These are phyloP conservation scores for Dictyostelium purpureum DNA, from an alignment of 78 protist species.

Conservation along the genomic window DNA sequence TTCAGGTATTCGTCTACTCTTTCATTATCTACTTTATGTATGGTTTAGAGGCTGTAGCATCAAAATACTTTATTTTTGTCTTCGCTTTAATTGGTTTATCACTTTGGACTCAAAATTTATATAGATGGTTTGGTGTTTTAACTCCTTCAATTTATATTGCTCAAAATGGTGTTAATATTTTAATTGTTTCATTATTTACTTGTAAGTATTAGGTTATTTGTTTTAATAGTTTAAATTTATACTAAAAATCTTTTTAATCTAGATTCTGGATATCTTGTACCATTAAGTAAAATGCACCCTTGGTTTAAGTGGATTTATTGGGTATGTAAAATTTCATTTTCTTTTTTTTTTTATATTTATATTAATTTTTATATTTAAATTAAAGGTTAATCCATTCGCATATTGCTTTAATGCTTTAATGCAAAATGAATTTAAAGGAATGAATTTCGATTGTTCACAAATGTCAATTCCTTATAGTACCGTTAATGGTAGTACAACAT, in stretches of 20 bases:
- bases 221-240: too few species aligned
- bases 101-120: slow-evolving; percentile 36
- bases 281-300: slow-evolving; percentile 56
- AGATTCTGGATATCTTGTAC: slow-evolving; percentile 55
- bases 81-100: slow-evolving; percentile 54
- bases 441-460: background rate
- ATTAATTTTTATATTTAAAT: too few species aligned
- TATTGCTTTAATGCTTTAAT: slow-evolving; percentile 51
- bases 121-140: slow-evolving; percentile 42
- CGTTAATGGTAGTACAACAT: background rate
- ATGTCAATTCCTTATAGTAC: slow-evolving; percentile 37
- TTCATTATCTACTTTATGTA: slow-evolving; percentile 65
- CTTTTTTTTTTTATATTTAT: too few species aligned
- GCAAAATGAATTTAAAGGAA: slow-evolving; percentile 47
- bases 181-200: slow-evolving; percentile 31
- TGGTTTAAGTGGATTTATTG: slow-evolving; percentile 68
- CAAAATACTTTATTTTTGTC: slow-evolving; percentile 37
- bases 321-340: too few species aligned
- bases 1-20: slow-evolving; percentile 65
- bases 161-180: slow-evolving; percentile 20
- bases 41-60: slow-evolving; percentile 48
- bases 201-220: too few species aligned
- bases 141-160: slow-evolving; percentile 13
- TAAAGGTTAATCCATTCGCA: slow-evolving; percentile 68
- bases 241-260: too few species aligned